Conservation (phyloP, 805 yeast genomes). For the Spencermartinsiella europaea region DNA sequence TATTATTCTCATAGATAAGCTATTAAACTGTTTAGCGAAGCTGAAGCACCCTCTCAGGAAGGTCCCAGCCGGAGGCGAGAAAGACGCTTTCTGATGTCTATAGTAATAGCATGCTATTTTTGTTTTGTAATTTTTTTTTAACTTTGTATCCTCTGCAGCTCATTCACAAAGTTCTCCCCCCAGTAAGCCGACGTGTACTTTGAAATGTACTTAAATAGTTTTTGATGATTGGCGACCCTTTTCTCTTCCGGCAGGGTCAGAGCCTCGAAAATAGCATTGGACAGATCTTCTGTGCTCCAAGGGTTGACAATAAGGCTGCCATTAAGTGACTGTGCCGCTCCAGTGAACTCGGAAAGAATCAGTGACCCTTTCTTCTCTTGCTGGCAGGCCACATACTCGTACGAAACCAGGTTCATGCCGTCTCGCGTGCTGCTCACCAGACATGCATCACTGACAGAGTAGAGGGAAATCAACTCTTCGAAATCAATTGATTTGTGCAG, state of each 20-base stretch:
- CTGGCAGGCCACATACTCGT: conserved; percentile 96
- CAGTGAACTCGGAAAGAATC: conserved; percentile 91
- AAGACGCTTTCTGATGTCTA: too few species aligned
- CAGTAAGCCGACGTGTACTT: conserved; percentile 94
- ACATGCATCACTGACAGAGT: conserved; percentile 83
- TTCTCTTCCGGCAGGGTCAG: conserved; percentile 82
- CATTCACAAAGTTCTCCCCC: conserved; percentile 95
- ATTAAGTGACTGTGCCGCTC: conserved; percentile 97
- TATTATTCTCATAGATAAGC: too few species aligned
- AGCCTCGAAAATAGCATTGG: conserved; percentile 80
- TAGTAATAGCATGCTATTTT: too few species aligned
- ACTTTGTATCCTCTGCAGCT: conserved; percentile 38
- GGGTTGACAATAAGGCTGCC: conserved; percentile 95
- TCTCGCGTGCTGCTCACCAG: conserved; percentile 92
- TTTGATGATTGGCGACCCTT: conserved; percentile 69
- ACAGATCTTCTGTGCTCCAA: conserved; percentile 95
- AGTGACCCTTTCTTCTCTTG: conserved; percentile 77
- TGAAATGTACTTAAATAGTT: conserved; percentile 78
- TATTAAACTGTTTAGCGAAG: too few species aligned
- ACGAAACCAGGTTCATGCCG: conserved; percentile 96
- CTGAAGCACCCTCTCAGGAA: too few species aligned
- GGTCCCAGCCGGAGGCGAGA: too few species aligned
- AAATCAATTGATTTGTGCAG: conserved; percentile 89
- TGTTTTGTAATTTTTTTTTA: too few species aligned
- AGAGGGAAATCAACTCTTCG: conserved; percentile 84